Conservation (phyloP, 495 filamentous ascomycete genomes). For the Penicillium flavigenum region DNA sequence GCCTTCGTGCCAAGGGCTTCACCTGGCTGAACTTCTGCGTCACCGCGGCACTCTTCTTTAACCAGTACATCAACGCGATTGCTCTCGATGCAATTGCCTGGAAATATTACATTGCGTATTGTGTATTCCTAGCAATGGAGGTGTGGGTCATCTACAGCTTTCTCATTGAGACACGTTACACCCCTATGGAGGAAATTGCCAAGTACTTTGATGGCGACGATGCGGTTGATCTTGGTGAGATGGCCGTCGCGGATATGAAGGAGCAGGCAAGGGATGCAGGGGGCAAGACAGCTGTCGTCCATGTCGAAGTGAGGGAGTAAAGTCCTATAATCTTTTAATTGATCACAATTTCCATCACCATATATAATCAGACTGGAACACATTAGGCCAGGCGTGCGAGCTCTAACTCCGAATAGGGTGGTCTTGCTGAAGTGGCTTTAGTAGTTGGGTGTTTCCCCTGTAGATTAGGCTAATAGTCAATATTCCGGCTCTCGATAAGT, state of each 20-base stretch:
- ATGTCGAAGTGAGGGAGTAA: slow-evolving; percentile 8
- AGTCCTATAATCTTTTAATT: no score
- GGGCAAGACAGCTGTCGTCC: not conserved
- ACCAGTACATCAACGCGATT: slow-evolving; percentile 59
- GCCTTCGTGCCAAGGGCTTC: slow-evolving; percentile 68
- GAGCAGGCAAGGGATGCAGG: slow-evolving; percentile 12
- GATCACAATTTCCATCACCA: no score
- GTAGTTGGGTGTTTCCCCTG: no score
- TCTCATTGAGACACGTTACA: slow-evolving; percentile 64
- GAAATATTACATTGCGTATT: slow-evolving; percentile 65
- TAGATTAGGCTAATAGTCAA: no score
- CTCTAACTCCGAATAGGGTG: no score
- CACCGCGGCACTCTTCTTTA: slow-evolving; percentile 52
- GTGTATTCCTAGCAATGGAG: slow-evolving; percentile 59
- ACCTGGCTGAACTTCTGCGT: slow-evolving; percentile 62
- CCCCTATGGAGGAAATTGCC: slow-evolving; percentile 63
- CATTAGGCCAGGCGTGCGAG: no score
- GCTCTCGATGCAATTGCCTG: slow-evolving; percentile 56
- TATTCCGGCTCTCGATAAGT: no score
- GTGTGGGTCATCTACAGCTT: slow-evolving; percentile 60
- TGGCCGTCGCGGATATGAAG: slow-evolving; percentile 12
- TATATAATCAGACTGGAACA: no score
- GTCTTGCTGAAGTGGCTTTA: no score
- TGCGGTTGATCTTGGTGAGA: slow-evolving; percentile 6
- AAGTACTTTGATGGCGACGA: slow-evolving; percentile 55